Percentiles rank a stretch among this genome's conserved stretches.
phyloP scores from a whole-genome alignment of 2,329 filamentous ascomycete genomes.

The Rhexocercosporidium sp. region DNA sequence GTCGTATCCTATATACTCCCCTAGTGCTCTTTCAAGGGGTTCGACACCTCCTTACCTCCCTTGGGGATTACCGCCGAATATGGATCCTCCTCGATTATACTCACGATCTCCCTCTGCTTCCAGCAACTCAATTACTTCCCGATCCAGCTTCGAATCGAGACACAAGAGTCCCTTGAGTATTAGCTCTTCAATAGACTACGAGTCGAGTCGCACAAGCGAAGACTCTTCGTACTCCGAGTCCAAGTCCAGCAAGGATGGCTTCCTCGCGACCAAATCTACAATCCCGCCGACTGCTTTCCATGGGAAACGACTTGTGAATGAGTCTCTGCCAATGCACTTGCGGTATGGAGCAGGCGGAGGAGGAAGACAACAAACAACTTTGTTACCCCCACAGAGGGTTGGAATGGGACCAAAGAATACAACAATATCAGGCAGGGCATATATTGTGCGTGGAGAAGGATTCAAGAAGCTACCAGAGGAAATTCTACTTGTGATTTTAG shows the following conservation, averaged over 20 bases:
- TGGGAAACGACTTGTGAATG: slow-evolving; percentile 22
- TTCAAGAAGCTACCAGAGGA: slow-evolving; percentile 63
- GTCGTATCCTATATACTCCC: slow-evolving; percentile 33
- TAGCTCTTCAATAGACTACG: slow-evolving; percentile 32
- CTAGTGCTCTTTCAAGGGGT: slow-evolving; percentile 16
- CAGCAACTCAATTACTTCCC: slow-evolving; percentile 23
- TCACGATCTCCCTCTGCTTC: slow-evolving; percentile 27
- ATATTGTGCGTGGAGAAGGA: slow-evolving; percentile 51
- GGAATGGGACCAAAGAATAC: slow-evolving; percentile 10
- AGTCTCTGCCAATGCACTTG: slow-evolving; percentile 23
- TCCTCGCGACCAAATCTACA: slow-evolving; percentile 13
- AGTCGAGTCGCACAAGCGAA: slow-evolving; percentile 32
- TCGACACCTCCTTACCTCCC: slow-evolving; percentile 21
- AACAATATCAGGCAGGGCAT: slow-evolving; percentile 18
- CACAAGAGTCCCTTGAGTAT: slow-evolving; percentile 38
- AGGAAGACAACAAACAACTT: slow-evolving; percentile 15
- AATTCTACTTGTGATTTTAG: slow-evolving; percentile 61
- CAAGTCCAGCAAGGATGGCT: slow-evolving; percentile 18
- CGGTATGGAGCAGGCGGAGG: slow-evolving; percentile 27
- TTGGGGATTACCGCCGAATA: slow-evolving; percentile 22
- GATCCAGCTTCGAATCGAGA: slow-evolving; percentile 37
- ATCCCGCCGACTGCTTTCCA: slow-evolving; percentile 10
- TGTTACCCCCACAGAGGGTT: slow-evolving; percentile 29
- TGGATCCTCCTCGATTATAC: slow-evolving; percentile 30
- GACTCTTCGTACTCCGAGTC: slow-evolving; percentile 27